Evolutionary conservation across 805 yeast genomes (phyloP), one percentile per base, ranked within the genome.

Genomic region (Starmerella kuoi): DNA sequence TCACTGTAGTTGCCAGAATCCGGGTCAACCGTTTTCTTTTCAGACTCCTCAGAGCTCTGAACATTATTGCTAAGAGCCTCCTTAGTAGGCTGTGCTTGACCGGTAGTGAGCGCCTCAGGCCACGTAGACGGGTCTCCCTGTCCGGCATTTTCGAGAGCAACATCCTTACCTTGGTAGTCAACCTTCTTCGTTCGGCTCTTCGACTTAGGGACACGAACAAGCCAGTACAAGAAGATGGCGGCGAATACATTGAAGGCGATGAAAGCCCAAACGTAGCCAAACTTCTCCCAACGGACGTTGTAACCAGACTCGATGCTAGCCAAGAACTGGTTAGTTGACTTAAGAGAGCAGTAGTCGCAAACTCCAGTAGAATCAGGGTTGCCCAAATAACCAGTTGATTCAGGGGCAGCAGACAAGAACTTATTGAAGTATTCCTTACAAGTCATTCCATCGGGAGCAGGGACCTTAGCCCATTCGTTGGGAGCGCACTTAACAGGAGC

Each of bases 231-330:
- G 24, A 43, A 30, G 7, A 58, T 39, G 48, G 56, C 49, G 24
- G 51, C 60, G 19, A 34, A 35, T 63, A 57, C 68, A 69, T 77
- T 76, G 66, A 77, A 74, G 30, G 62, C 46, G 40, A 74, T 67
- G 61, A 69, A 78, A 33, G 65, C 76, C 67, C 74, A 71, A 53
- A 67, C 66, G 52, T 77, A 65, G 20, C 85, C 84, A 47, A 77
- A 61, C 49, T 78, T 74, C 61, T 84, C 70, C 84, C 84, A 79
- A 31, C 75, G 61, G 45, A 71, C 54, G 35, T 58, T 42, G 59
- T 64, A 76, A n/a, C 60, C 55, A 38, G 72, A 63, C 45, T 66
- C 64, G 37, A 71, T 61, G 19, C 63, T 59, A 0, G 49, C 42
- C 50, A 79, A 62, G 54, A 60, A 69, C 43, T 62, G 67, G 52